phyloP scores from a whole-genome alignment of 1,284 basidiomycete species.

The Rhodotorula sp. region DNA sequence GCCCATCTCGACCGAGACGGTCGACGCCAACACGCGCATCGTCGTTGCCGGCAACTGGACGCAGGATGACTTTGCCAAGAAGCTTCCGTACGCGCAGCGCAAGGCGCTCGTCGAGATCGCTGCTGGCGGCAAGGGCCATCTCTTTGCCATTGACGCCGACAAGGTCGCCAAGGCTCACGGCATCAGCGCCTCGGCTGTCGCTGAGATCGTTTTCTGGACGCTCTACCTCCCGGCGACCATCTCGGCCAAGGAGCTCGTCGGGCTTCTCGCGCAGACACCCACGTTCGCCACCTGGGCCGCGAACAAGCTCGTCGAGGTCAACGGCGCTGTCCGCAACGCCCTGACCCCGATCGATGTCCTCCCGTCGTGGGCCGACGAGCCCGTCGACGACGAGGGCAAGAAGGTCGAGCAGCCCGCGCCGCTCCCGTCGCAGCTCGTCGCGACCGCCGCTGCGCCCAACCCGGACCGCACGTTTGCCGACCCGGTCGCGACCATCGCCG shows the following conservation, averaged over 20 bases:
- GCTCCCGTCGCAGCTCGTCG: conserved; percentile 36
- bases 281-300: conserved; percentile 36
- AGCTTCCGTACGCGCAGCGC: conserved; percentile 41
- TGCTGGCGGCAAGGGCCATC: conserved; percentile 35
- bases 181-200: conserved; percentile 33
- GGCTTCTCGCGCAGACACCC: conserved; percentile 33
- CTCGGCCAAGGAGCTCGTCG: conserved; percentile 42
- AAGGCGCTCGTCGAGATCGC: conserved; percentile 42
- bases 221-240: conserved; percentile 40
- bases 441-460: conserved; percentile 43
- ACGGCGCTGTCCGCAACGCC: conserved; percentile 41
- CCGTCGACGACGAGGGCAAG: conserved; percentile 38
- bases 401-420: conserved; percentile 36
- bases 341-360: conserved; percentile 38
- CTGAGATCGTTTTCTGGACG: conserved; percentile 43
- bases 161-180: conserved; percentile 48
- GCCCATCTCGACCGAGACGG: conserved; percentile 37
- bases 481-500: conserved; percentile 36
- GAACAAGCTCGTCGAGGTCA: conserved; percentile 42
- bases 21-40: conserved; percentile 41
- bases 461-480: conserved; percentile 41
- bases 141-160: conserved; percentile 47
- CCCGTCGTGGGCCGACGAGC: conserved; percentile 37
- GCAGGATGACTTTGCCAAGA: conserved; percentile 44
- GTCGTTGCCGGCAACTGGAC: conserved; percentile 45